Percentiles rank a stretch among this genome's conserved stretches.
These are phyloP conservation scores for Letharia columbiana DNA, from an alignment of 495 filamentous ascomycete genomes.

Conservation along the genomic window DNA sequence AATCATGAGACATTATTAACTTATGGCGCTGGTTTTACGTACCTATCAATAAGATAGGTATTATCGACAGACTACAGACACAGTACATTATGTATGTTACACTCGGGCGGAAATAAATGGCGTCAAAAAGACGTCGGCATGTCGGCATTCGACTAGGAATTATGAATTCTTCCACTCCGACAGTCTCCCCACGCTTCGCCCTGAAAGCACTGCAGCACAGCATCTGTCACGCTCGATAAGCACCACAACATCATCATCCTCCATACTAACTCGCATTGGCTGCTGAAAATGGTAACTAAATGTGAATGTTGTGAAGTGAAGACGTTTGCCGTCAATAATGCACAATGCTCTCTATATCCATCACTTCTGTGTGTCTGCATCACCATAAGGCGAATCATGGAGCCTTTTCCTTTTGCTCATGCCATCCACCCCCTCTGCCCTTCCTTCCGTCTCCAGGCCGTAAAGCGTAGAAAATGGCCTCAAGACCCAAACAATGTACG, in stretches of 20 bases:
- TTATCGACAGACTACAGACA: too few relatives aligned
- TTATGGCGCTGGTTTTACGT: too few relatives aligned
- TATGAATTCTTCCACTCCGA: not conserved
- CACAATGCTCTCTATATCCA: constrained; percentile 7
- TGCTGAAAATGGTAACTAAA: not conserved
- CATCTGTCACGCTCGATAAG: not conserved
- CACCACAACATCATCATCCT: not conserved
- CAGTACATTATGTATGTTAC: too few relatives aligned
- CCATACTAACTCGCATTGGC: not conserved
- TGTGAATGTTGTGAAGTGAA: not conserved
- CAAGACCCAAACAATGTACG: constrained; percentile 11
- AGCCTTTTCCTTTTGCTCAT: not conserved
- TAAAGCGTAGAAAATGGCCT: constrained; percentile 11
- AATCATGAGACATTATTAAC: too few relatives aligned
- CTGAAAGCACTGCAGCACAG: not conserved
- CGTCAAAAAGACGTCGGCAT: too few relatives aligned
- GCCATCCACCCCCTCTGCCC: not conserved
- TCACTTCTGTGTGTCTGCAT: constrained; percentile 12
- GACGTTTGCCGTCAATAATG: constrained; percentile 2
- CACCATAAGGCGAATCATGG: constrained; percentile 2
- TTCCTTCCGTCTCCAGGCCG: constrained; percentile 7
- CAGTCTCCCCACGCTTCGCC: not conserved
- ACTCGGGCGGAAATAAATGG: too few relatives aligned
- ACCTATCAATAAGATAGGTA: too few relatives aligned
- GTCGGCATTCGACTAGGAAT: not conserved